These are phyloP conservation scores for Fusarium newnesense DNA, from an alignment of 2,329 filamentous ascomycete genomes.

Conservation along the genomic window DNA sequence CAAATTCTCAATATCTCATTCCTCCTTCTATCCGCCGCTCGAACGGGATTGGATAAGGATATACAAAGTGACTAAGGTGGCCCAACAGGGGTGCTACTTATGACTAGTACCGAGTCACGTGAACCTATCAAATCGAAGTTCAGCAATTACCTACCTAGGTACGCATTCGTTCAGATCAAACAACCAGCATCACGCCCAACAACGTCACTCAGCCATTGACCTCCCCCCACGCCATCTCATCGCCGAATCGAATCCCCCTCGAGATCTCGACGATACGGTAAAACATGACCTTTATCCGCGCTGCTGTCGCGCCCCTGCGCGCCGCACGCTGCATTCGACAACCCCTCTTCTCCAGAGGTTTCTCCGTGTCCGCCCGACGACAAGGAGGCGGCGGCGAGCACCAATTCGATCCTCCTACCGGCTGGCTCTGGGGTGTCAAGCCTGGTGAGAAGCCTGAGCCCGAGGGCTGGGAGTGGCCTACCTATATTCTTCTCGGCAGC, in stretches of 20 bases:
- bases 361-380: constrained; percentile 58
- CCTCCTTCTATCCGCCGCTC: constrained; percentile 9
- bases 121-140: constrained; percentile 37
- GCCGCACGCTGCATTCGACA: constrained; percentile 52
- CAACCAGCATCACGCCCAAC: constrained; percentile 37
- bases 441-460: constrained; percentile 95
- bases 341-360: constrained; percentile 49
- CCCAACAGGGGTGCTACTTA: not conserved
- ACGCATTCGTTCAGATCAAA: constrained; percentile 33
- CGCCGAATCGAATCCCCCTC: constrained; percentile 34
- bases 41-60: not conserved
- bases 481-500: constrained; percentile 85
- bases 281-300: constrained; percentile 52
- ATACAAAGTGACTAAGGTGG: not conserved
- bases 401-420: constrained; percentile 88
- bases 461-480: constrained; percentile 94
- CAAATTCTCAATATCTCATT: not conserved
- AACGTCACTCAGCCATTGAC: constrained; percentile 45
- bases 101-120: constrained; percentile 33
- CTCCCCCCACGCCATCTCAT: constrained; percentile 36
- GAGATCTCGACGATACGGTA: constrained; percentile 31
- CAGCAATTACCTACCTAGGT: constrained; percentile 39
- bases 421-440: constrained; percentile 94
- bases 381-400: constrained; percentile 63
- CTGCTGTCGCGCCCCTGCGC: constrained; percentile 51